phyloP scores from a whole-genome alignment of 2,329 filamentous ascomycete species.

The Xylaria arbuscula region DNA sequence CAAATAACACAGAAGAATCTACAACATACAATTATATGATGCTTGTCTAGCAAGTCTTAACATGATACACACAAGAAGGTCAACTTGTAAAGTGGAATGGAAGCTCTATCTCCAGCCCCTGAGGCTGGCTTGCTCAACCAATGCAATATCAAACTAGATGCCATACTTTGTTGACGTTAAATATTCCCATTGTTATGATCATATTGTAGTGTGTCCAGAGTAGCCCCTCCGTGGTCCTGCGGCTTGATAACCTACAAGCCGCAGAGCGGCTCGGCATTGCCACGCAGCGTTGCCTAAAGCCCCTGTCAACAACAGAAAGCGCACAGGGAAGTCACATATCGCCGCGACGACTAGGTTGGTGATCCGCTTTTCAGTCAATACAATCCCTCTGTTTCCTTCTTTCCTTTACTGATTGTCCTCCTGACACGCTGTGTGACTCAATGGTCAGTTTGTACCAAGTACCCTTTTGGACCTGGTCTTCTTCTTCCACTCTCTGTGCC shows the following conservation, averaged over 20 bases:
- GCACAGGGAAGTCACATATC: neutral
- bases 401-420: neutral
- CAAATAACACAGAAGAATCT: too few relatives aligned
- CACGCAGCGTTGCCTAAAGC: neutral
- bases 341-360: constrained; percentile 22
- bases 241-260: neutral
- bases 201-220: neutral
- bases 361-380: constrained; percentile 17
- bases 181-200: neutral
- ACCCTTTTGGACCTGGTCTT: neutral
- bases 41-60: neutral
- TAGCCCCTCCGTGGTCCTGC: neutral
- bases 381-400: neutral
- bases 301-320: neutral
- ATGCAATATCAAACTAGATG: neutral
- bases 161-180: neutral
- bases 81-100: neutral
- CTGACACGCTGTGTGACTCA: neutral
- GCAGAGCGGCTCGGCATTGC: neutral
- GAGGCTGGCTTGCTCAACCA: neutral
- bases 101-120: neutral
- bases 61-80: neutral
- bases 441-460: neutral
- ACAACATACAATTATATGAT: too few relatives aligned
- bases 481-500: neutral